phyloP scores from a whole-genome alignment of 441 rosid genomes.

The Aleurites moluccanus region DNA sequence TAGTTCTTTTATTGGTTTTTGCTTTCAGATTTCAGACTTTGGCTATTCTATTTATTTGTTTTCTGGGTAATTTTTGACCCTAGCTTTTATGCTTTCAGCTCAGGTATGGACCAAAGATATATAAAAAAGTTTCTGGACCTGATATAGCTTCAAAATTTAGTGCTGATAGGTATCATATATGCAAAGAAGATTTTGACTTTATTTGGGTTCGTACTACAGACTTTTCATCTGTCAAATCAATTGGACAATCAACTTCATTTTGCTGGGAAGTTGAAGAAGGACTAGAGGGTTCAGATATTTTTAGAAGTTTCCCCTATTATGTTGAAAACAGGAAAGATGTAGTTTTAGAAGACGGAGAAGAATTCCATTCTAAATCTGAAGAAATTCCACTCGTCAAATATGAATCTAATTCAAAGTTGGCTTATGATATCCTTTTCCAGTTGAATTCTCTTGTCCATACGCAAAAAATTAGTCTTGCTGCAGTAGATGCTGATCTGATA shows the following conservation, averaged over 20 bases:
- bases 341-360: slow-evolving; percentile 41
- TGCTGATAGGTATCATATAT: slow-evolving; percentile 58
- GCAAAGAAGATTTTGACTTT: slow-evolving; percentile 84
- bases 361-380: slow-evolving; percentile 47
- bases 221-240: slow-evolving; percentile 57
- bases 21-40: not conserved
- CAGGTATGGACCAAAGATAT: slow-evolving; percentile 67
- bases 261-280: slow-evolving; percentile 57
- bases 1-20: not conserved
- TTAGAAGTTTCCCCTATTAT: slow-evolving; percentile 55
- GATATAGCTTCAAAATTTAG: slow-evolving; percentile 51
- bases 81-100: slow-evolving; percentile 44
- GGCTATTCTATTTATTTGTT: not conserved
- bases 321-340: slow-evolving; percentile 38
- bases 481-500: slow-evolving; percentile 45
- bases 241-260: slow-evolving; percentile 64
- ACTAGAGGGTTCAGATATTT: slow-evolving; percentile 41
- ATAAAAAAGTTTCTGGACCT: slow-evolving; percentile 60
- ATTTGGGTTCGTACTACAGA: slow-evolving; percentile 84
- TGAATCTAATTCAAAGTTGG: slow-evolving; percentile 36
- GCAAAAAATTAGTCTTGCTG: slow-evolving; percentile 67
- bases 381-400: slow-evolving; percentile 62
- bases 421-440: slow-evolving; percentile 73
- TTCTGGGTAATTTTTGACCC: not conserved
- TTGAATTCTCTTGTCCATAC: slow-evolving; percentile 81